Base-by-base conservation (phyloP, 768 basidiomycete genomes). In the Solioccasus polychromus region DNA sequence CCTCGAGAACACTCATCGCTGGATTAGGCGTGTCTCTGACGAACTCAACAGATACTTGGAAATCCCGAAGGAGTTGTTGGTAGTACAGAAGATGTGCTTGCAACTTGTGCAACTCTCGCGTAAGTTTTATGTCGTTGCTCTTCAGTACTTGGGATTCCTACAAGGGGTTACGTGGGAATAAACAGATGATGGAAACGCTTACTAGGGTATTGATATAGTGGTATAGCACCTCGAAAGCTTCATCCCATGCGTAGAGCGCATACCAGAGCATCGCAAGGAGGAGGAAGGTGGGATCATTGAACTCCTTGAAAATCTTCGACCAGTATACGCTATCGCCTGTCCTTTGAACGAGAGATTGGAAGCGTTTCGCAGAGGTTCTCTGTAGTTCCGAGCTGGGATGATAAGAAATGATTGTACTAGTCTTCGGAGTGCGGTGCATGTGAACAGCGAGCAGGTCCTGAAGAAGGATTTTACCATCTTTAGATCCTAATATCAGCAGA, bases 61-160 rank as follows among this genome's bases (percentile, higher is more conserved):
- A 81, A 48, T 81, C 77, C 8, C 73, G 67, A 37, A 83, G 68
- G 22, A 83, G 72, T 18, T 73, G 70, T 14, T 70, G 69, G 55
- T 79, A 82, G 52, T 81, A 76, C 25, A 82, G 52, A 6, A 83
- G 68, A 60, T 81, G 79, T 1, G 81, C 81, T 35, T 79, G 77
- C 20, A 82, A 58, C 48, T 75, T 70, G 53, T 82, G 79, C 30
- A 83, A 64, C 50, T 81, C 77, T 24, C 71, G 72, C 3, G 80
- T 80, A 11, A 79, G 60, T 3, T 61, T 42, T n/a, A 73, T 65
- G 41, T 76, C 69, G 42, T 69, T 70, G 6, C 53, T 58, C 2
- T 38, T 44, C 19, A 79, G 71, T 2, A 76, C 77, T 3, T 64
- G 47, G 3, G 68, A 62, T 65, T 82, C 80, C 78, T 81, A 40